Percentiles rank a stretch among this genome's conserved stretches.
These are phyloP conservation scores for Jacaranda mimosifolia DNA, from an alignment of 257 asterid species.

Conservation along the genomic window DNA sequence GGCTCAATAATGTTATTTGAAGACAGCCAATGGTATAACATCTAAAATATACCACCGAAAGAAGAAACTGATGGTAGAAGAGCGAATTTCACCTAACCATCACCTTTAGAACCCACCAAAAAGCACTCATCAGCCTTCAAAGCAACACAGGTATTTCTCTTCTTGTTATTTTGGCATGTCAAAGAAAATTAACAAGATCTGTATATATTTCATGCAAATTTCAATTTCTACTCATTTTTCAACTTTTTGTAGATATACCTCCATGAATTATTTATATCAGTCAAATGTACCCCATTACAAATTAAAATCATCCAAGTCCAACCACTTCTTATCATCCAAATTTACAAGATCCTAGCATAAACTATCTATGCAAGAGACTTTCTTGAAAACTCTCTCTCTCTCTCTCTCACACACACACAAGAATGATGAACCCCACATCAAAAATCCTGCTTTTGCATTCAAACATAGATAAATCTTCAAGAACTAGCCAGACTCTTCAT, in stretches of 20 bases:
- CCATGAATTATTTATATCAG: neutral
- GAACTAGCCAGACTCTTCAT: constrained; percentile 13
- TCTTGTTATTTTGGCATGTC: neutral
- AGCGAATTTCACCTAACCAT: neutral
- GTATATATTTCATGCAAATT: constrained; percentile 12
- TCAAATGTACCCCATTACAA: neutral
- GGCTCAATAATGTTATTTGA: neutral
- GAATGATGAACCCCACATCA: constrained; percentile 4
- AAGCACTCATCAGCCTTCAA: neutral
- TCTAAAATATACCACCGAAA: neutral
- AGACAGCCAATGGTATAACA: constrained; percentile 23
- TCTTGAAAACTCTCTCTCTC: constrained; percentile 4
- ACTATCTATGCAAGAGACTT: neutral
- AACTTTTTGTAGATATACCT: neutral
- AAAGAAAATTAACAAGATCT: neutral
- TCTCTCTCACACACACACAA: constrained; percentile 19
- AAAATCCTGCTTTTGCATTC: constrained; percentile 1
- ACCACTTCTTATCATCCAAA: constrained; percentile 9
- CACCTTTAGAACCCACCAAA: constrained; percentile 15
- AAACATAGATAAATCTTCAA: constrained; percentile 36
- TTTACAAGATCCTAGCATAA: constrained; percentile 20
- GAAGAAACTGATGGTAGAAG: neutral
- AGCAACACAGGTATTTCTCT: neutral
- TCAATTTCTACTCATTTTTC: neutral
- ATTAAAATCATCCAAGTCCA: neutral